Conservation (phyloP, 257 asterid species). For the Fraxinus cuspidata region DNA sequence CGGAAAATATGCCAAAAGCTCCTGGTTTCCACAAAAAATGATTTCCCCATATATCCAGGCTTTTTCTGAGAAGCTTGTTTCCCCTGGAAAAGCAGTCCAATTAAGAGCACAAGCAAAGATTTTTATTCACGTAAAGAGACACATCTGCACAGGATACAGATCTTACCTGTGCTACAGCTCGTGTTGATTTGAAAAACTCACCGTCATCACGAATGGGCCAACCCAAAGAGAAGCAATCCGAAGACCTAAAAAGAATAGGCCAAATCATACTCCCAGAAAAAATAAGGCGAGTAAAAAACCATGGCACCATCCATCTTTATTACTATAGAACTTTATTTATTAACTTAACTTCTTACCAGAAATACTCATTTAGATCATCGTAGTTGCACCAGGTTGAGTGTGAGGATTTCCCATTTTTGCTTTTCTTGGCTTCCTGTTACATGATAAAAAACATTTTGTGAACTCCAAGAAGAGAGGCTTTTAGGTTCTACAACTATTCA, state of each 20-base stretch:
- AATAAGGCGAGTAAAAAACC: neutral
- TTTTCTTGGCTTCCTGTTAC: conserved; percentile 74
- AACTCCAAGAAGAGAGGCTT: no score
- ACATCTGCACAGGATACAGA: neutral
- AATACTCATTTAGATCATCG: conserved; percentile 68
- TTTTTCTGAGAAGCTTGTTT: conserved; percentile 29
- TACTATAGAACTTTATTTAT: neutral
- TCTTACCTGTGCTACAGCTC: conserved; percentile 36
- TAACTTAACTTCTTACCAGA: conserved; percentile 41
- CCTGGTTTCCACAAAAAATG: conserved; percentile 71
- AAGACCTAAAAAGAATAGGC: conserved; percentile 44
- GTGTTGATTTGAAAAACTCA: conserved; percentile 60
- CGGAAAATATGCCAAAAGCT: conserved; percentile 73
- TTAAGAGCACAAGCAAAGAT: conserved; percentile 13
- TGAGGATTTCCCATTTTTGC: conserved; percentile 58
- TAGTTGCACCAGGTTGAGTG: conserved; percentile 75
- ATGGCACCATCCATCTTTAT: neutral
- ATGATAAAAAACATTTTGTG: conserved; percentile 22
- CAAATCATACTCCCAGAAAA: conserved; percentile 20
- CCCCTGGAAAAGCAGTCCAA: conserved; percentile 39
- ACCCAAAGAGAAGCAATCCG: conserved; percentile 70
- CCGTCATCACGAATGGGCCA: conserved; percentile 80
- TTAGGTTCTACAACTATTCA: conserved; percentile 1
- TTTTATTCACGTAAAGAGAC: neutral
- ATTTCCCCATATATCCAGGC: conserved; percentile 57